A percentile compares a stretch with the other conserved stretches of the same genome.
Evolutionary conservation across 805 yeast genomes (phyloP).

Genomic region (Suhomyces sp.): DNA sequence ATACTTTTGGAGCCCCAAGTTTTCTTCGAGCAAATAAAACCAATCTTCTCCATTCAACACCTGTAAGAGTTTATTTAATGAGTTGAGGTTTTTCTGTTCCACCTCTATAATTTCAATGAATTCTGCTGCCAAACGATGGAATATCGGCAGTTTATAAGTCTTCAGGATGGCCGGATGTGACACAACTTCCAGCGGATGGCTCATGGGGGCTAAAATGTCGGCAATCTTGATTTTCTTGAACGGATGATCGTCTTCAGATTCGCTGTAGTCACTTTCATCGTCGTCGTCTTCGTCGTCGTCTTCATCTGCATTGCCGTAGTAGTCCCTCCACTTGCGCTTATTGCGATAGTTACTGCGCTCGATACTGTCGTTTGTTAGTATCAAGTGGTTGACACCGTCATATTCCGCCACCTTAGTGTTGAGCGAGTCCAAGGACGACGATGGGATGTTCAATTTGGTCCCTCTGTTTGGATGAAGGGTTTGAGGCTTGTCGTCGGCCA

Average conservation of each 20-base stretch:
- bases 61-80: conserved; percentile 68
- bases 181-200: conserved; percentile 76
- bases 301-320: conserved; percentile 15
- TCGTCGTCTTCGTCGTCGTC: conserved; percentile 13
- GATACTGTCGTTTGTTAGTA: conserved; percentile 36
- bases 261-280: conserved; percentile 12
- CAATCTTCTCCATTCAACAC: conserved; percentile 89
- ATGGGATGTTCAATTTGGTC: conserved; percentile 22
- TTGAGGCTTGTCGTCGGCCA: conserved; percentile 8
- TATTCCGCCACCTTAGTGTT: conserved; percentile 39
- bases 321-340: conserved; percentile 39
- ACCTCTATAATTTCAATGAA: conserved; percentile 75
- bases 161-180: conserved; percentile 66
- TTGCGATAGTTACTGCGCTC: conserved; percentile 26
- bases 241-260: conserved; percentile 21
- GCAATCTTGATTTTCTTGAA: conserved; percentile 30
- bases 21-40: conserved; percentile 58
- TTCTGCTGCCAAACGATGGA: conserved; percentile 59
- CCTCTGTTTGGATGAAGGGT: conserved; percentile 30
- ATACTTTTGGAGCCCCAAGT: conserved; percentile 64
- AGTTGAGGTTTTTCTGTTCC: conserved; percentile 77
- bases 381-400: conserved; percentile 35
- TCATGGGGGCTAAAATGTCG: conserved; percentile 70
- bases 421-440: conserved; percentile 20
- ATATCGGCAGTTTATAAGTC: conserved; percentile 58